Conservation (phyloP, 768 basidiomycete species). For the Tricholoma sp. region DNA sequence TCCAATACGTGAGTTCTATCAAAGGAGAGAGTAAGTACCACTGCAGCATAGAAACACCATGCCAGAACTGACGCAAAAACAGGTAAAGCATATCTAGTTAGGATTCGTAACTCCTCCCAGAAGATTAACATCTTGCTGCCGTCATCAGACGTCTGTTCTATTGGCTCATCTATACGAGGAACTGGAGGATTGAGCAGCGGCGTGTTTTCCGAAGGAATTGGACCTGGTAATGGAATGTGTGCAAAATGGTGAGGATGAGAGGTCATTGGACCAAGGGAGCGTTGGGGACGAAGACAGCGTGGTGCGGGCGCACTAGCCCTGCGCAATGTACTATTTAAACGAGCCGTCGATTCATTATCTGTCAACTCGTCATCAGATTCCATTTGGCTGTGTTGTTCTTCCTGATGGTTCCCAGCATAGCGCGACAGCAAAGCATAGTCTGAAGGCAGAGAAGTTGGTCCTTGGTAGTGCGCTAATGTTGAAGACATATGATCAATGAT, state of each 20-base stretch:
- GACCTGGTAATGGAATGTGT: slow-evolving; percentile 8
- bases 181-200: slow-evolving; percentile 54
- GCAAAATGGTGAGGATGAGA: slow-evolving; percentile 3
- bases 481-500: slow-evolving; percentile 32
- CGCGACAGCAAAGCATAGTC: slow-evolving; percentile 62
- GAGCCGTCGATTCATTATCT: not conserved
- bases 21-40: not conserved
- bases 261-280: slow-evolving; percentile 5
- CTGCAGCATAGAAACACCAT: not conserved
- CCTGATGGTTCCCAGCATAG: slow-evolving; percentile 30
- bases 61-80: slow-evolving; percentile 56
- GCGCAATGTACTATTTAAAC: slow-evolving; percentile 1
- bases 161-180: slow-evolving; percentile 53
- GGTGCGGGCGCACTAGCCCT: slow-evolving; percentile 5
- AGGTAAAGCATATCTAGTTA: slow-evolving; percentile 62
- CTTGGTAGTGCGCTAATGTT: slow-evolving; percentile 52
- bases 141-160: slow-evolving; percentile 23
- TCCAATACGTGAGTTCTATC: slow-evolving; percentile 74
- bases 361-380: slow-evolving; percentile 15
- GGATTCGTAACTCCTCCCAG: slow-evolving; percentile 55
- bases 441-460: slow-evolving; percentile 56
- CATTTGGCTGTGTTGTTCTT: slow-evolving; percentile 10
- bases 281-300: slow-evolving; percentile 11
- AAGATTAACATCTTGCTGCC: slow-evolving; percentile 29
- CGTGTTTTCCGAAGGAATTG: slow-evolving; percentile 41